Conservation (phyloP, 2,329 filamentous ascomycete species). For the Coniella lustricola region DNA sequence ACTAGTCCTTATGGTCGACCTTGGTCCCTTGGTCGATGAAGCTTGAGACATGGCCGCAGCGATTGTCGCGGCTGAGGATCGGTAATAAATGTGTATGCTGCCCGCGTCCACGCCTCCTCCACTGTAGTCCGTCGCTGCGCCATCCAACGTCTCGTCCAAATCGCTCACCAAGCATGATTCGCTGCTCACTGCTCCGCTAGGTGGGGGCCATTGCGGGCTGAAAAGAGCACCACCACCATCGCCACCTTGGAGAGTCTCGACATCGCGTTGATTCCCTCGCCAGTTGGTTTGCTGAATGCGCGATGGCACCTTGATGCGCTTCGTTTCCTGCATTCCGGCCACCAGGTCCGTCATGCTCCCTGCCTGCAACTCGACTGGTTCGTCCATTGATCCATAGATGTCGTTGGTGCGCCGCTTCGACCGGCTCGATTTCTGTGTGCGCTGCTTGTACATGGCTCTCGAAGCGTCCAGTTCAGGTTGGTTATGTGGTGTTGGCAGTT, state of each 20-base stretch:
- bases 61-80: constrained; percentile 4
- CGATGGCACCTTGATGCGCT: not conserved
- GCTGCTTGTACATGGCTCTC: not conserved
- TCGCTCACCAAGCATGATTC: not conserved
- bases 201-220: not conserved
- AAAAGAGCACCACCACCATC: not conserved
- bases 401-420: not conserved
- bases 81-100: constrained; percentile 9
- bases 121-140: constrained; percentile 1
- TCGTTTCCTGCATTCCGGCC: not conserved
- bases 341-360: constrained; percentile 9
- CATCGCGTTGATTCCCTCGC: not conserved
- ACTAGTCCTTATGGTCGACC: not conserved
- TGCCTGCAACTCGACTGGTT: constrained; percentile 11
- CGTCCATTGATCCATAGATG: constrained; percentile 4
- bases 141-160: not conserved
- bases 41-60: constrained; percentile 6
- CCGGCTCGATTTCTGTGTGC: not conserved
- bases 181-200: not conserved
- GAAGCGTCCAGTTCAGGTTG: constrained; percentile 7
- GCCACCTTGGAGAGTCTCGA: not conserved
- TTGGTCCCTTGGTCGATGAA: not conserved
- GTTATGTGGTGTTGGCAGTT: constrained; percentile 12
- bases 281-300: not conserved
- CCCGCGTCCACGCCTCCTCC: not conserved